phyloP scores from a whole-genome alignment of 352 stramenopile genomes.

The Pythium oligandrum region DNA sequence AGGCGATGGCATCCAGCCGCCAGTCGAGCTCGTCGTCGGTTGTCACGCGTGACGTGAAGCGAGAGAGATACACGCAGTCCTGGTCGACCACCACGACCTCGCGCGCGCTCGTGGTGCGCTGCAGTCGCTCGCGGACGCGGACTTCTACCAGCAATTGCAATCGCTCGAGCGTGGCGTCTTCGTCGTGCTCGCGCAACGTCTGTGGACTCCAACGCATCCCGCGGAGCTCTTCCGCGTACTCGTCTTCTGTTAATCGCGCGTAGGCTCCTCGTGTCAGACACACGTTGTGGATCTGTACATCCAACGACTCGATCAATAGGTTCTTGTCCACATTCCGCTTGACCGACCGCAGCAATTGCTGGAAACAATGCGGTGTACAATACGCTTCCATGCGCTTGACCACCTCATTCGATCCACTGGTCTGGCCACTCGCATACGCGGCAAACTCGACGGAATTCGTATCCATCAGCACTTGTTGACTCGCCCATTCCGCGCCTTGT shows the following conservation, averaged over 20 bases:
- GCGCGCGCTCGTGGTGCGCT: not conserved
- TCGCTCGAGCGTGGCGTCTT: constrained; percentile 6
- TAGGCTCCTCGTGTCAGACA: constrained; percentile 7
- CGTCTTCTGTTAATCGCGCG: constrained; percentile 7
- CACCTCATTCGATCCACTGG: not conserved
- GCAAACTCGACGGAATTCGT: constrained; percentile 4
- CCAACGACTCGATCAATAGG: not conserved
- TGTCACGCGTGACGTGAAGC: constrained; percentile 12
- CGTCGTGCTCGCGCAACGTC: not conserved
- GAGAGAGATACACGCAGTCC: constrained; percentile 6
- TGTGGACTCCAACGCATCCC: not conserved
- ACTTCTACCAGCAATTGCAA: constrained; percentile 14
- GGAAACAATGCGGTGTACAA: constrained; percentile 8
- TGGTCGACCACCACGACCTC: not conserved
- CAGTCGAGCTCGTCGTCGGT: constrained; percentile 10
- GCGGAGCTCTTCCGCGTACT: constrained; percentile 5
- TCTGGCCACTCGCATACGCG: not conserved
- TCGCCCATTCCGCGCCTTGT: constrained; percentile 3
- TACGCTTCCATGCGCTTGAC: constrained; percentile 8
- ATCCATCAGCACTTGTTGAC: constrained; percentile 9
- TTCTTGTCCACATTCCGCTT: not conserved
- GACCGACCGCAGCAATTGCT: constrained; percentile 2
- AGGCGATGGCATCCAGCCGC: constrained; percentile 9
- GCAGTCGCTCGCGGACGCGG: constrained; percentile 2
- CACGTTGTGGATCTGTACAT: constrained; percentile 6